Conservation (phyloP, 495 filamentous ascomycete genomes). For the Trichoderma reesei region DNA sequence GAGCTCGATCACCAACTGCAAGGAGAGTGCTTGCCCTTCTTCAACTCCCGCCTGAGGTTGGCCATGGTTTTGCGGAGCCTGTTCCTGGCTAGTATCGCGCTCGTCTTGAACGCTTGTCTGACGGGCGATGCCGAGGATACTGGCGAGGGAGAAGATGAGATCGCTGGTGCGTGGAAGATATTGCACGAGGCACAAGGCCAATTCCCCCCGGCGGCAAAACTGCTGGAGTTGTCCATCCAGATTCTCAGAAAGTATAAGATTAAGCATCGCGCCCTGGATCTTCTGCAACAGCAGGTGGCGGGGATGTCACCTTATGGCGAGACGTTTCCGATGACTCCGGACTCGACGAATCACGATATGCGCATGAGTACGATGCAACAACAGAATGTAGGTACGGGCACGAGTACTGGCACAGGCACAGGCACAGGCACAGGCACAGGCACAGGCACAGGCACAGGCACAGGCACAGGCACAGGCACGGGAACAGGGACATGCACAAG, state of each 20-base stretch:
- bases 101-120: slow-evolving; percentile 38
- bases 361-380: not conserved
- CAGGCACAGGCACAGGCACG: too few species aligned
- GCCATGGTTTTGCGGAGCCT: slow-evolving; percentile 34
- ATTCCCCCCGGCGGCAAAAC: slow-evolving; percentile 23
- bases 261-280: slow-evolving; percentile 6
- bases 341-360: not conserved
- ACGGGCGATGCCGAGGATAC: slow-evolving; percentile 22
- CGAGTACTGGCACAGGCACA: too few species aligned
- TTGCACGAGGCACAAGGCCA: slow-evolving; percentile 29
- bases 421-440: too few species aligned
- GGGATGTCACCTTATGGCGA: not conserved
- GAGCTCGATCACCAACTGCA: slow-evolving; percentile 20
- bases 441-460: too few species aligned
- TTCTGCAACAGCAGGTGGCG: not conserved
- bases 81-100: slow-evolving; percentile 38
- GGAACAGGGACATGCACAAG: too few species aligned
- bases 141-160: slow-evolving; percentile 31
- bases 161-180: slow-evolving; percentile 35
- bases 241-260: slow-evolving; percentile 25
- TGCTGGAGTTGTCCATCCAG: slow-evolving; percentile 26
- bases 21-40: slow-evolving; percentile 18
- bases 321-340: not conserved
- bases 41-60: slow-evolving; percentile 17
- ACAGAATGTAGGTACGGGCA: not conserved